A percentile compares a stretch with the other conserved stretches of the same genome.
phyloP scores from a whole-genome alignment of 1,284 basidiomycete species.

The Cryptococcus sp. region DNA sequence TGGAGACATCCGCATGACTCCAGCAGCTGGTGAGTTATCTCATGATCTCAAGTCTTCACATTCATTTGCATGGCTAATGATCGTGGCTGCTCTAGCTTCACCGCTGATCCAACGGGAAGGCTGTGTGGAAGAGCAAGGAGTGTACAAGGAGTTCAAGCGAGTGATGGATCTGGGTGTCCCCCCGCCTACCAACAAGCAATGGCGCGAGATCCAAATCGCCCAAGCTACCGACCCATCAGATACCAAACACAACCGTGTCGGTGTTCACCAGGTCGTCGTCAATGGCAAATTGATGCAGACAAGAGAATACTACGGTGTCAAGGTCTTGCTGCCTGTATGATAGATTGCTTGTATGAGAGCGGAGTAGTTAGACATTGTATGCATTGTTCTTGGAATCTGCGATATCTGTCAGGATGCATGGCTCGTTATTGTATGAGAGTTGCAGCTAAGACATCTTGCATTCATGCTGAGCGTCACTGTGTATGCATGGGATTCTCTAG shows the following conservation, averaged over 20 bases:
- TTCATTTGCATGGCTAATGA: neutral
- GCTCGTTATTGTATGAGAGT: too few species aligned
- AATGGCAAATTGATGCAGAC: constrained; percentile 41
- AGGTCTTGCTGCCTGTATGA: constrained; percentile 40
- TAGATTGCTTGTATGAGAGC: too few species aligned
- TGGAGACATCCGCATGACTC: constrained; percentile 47
- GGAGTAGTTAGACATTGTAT: too few species aligned
- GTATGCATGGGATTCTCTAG: too few species aligned
- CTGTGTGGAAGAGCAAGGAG: constrained; percentile 42
- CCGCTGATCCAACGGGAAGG: constrained; percentile 44
- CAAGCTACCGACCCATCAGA: constrained; percentile 42
- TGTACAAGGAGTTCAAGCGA: constrained; percentile 43
- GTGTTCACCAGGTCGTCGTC: constrained; percentile 34
- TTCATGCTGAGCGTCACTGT: too few species aligned
- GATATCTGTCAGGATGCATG: too few species aligned
- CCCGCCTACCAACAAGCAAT: constrained; percentile 40
- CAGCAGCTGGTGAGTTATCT: constrained; percentile 26
- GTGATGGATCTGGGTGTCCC: constrained; percentile 37
- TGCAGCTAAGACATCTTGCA: too few species aligned
- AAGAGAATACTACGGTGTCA: constrained; percentile 42
- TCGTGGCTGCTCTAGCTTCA: constrained; percentile 13
- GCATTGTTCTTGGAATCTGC: too few species aligned
- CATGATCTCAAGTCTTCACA: neutral
- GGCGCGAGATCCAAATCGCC: constrained; percentile 46
- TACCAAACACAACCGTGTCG: constrained; percentile 31